Conservation (phyloP, 352 stramenopile species). For the Phytopythium kandeliae region DNA sequence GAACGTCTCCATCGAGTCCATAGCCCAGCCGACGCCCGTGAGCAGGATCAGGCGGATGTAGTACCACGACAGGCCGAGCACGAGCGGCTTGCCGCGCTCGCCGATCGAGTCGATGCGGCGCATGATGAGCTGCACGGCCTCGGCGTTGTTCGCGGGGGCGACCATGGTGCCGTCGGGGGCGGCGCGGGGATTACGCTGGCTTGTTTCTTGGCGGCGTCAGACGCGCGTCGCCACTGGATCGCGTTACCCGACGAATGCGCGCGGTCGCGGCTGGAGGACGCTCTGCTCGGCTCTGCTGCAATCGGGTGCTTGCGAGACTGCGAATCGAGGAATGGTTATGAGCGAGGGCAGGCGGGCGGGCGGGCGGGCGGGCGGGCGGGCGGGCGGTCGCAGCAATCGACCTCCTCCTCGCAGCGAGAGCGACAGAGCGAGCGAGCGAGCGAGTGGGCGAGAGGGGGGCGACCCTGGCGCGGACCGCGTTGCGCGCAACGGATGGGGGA, state of each 20-base stretch:
- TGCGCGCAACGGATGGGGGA: too few species aligned
- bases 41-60: conserved; percentile 67
- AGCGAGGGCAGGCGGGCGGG: too few species aligned
- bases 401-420: too few species aligned
- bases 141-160: conserved; percentile 23
- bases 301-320: conserved; percentile 17
- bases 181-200: conserved; percentile 6
- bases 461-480: too few species aligned
- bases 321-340: conserved; percentile 12
- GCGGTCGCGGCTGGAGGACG: neutral
- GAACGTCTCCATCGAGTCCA: conserved; percentile 74
- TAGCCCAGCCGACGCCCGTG: conserved; percentile 62
- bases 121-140: conserved; percentile 58
- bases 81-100: conserved; percentile 34
- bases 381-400: too few species aligned
- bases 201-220: conserved; percentile 1
- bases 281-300: neutral
- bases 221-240: neutral
- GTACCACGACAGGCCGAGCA: conserved; percentile 60
- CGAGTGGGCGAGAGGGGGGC: too few species aligned
- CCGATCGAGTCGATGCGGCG: conserved; percentile 60
- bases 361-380: too few species aligned
- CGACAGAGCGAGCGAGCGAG: too few species aligned
- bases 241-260: conserved; percentile 6
- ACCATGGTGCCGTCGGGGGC: conserved; percentile 1